A percentile compares a stretch with the other conserved stretches of the same genome.
These are phyloP conservation scores for Bassia scoparia DNA, from an alignment of 148 eudicot genomes.

Conservation along the genomic window DNA sequence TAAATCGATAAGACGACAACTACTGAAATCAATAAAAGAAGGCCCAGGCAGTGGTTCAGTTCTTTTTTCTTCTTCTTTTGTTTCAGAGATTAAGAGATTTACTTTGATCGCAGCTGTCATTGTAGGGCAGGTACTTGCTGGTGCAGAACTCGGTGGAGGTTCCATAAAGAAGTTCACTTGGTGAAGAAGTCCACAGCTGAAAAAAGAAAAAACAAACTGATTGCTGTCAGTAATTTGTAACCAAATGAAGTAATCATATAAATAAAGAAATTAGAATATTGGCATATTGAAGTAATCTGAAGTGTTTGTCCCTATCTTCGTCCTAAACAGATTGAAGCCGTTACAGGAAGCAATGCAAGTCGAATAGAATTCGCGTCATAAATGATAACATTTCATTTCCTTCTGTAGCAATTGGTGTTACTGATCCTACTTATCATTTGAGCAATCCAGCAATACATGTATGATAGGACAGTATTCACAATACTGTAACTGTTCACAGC, in stretches of 20 bases:
- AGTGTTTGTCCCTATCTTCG: background rate
- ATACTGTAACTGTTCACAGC: conserved; percentile 81
- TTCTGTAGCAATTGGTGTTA: background rate
- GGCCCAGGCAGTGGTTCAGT: background rate
- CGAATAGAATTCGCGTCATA: background rate
- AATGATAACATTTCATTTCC: background rate
- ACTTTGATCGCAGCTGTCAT: conserved; percentile 99
- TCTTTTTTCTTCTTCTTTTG: too few relatives aligned
- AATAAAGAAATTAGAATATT: background rate
- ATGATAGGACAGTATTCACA: conserved; percentile 22
- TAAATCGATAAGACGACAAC: too few relatives aligned
- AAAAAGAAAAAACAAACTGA: conserved; percentile 23
- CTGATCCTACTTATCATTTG: background rate
- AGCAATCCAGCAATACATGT: too few relatives aligned
- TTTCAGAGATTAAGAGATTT: conserved; percentile 30
- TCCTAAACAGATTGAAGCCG: background rate
- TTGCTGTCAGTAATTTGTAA: conserved; percentile 8
- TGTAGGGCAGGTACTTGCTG: conserved; percentile 73
- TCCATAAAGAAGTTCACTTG: conserved; percentile 96
- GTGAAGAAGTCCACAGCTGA: conserved; percentile 96
- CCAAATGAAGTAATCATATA: too few relatives aligned
- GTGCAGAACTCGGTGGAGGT: conserved; percentile 97
- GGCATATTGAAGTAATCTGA: background rate
- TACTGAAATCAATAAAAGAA: background rate
- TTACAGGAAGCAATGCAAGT: background rate